A percentile compares a stretch with the other conserved stretches of the same genome.
Evolutionary conservation across 1,139 yeast species (phyloP).

Genomic region (Geotrichum histeridarum): DNA sequence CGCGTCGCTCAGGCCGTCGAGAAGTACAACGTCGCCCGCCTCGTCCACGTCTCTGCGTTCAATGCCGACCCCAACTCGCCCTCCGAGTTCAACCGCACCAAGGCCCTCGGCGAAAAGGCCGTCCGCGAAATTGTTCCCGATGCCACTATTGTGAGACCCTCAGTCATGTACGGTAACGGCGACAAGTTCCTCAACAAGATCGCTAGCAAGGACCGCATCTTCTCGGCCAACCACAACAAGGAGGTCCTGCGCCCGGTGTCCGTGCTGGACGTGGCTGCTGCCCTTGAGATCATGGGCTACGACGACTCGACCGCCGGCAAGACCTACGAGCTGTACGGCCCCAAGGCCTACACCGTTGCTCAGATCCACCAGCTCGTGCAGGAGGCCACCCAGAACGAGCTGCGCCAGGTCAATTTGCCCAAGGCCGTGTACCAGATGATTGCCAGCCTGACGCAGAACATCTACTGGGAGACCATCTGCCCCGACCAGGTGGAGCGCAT

Average conservation of each 20-base stretch:
- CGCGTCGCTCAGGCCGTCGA: constrained; percentile 71
- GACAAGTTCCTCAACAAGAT: constrained; percentile 66
- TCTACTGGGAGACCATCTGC: constrained; percentile 67
- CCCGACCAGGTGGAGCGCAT: constrained; percentile 77
- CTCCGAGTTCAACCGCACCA: constrained; percentile 71
- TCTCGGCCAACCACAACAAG: constrained; percentile 61
- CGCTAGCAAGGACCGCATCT: constrained; percentile 48
- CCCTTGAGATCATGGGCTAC: constrained; percentile 70
- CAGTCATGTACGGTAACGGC: constrained; percentile 74
- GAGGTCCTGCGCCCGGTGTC: constrained; percentile 70
- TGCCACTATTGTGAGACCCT: constrained; percentile 81
- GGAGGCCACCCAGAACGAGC: constrained; percentile 48
- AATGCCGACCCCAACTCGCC: constrained; percentile 67
- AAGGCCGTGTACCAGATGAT: constrained; percentile 44
- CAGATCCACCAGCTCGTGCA: constrained; percentile 69
- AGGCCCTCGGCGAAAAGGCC: constrained; percentile 71
- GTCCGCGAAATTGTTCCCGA: constrained; percentile 67
- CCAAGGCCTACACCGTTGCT: constrained; percentile 55
- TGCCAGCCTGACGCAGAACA: constrained; percentile 49
- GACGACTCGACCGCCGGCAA: constrained; percentile 78
- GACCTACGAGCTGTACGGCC: constrained; percentile 72
- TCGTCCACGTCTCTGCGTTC: constrained; percentile 74
- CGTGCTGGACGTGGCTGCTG: constrained; percentile 72
- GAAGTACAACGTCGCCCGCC: constrained; percentile 70
- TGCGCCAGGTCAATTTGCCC: constrained; percentile 49